Percentiles rank a stretch among this genome's conserved stretches.
phyloP scores from a whole-genome alignment of 306 rosid genomes.

The Macrotyloma uniflorum region DNA sequence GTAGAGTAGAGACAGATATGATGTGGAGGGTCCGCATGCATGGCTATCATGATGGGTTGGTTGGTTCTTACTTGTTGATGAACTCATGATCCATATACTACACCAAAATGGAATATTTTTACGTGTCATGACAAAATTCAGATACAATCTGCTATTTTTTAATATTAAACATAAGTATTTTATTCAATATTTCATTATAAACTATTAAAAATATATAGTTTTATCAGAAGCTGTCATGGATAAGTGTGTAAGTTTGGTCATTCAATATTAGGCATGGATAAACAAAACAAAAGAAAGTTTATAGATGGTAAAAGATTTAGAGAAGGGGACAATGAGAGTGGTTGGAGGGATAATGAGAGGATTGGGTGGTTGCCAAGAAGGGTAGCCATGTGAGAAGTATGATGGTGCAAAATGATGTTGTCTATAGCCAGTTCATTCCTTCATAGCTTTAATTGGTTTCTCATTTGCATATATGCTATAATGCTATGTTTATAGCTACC shows the following conservation, averaged over 20 bases:
- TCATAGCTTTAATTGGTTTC: slow-evolving; percentile 5
- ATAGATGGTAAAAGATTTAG: slow-evolving; percentile 5
- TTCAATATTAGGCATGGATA: not conserved
- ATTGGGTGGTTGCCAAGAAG: slow-evolving; percentile 47
- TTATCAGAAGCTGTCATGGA: not conserved
- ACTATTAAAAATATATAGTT: not conserved
- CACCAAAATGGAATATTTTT: not conserved
- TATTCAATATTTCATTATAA: not conserved
- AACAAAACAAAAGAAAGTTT: not conserved
- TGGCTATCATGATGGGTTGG: slow-evolving; percentile 30
- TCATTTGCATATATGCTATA: not conserved
- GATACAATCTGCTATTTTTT: not conserved
- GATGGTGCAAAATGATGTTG: slow-evolving; percentile 57
- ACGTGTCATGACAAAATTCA: not conserved
- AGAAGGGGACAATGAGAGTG: slow-evolving; percentile 51
- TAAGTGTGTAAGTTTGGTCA: not conserved
- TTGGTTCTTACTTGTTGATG: slow-evolving; percentile 24
- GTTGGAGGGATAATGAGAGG: slow-evolving; percentile 34
- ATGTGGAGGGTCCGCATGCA: slow-evolving; percentile 44
- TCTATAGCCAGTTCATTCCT: slow-evolving; percentile 31
- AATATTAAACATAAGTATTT: not conserved
- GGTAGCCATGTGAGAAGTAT: slow-evolving; percentile 58
- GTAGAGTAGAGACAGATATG: slow-evolving; percentile 46
- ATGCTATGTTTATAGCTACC: too few species aligned
- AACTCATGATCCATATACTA: not conserved